These are phyloP conservation scores for Ustilago esculenta DNA, from an alignment of 1,284 basidiomycete genomes.

Conservation along the genomic window DNA sequence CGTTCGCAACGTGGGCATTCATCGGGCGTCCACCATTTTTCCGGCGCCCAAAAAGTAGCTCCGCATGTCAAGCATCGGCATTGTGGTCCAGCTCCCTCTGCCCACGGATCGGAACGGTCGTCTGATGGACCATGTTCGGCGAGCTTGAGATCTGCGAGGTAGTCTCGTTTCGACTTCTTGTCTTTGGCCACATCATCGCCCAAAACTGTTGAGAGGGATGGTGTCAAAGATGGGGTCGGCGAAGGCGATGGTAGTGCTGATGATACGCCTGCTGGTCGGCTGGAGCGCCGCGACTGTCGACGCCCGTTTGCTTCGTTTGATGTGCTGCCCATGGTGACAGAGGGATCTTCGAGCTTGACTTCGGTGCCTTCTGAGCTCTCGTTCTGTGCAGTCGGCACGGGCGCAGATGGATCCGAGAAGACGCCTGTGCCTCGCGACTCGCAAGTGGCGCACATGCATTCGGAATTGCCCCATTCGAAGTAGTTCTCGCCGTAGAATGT, in stretches of 20 bases:
- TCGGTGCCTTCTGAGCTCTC: slow-evolving; percentile 15
- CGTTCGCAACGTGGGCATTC: slow-evolving; percentile 65
- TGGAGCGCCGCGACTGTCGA: slow-evolving; percentile 32
- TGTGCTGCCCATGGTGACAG: slow-evolving; percentile 6
- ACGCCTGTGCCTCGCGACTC: slow-evolving; percentile 78
- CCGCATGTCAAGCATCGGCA: slow-evolving; percentile 63
- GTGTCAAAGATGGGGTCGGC: slow-evolving; percentile 38
- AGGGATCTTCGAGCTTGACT: slow-evolving; percentile 25
- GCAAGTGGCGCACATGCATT: slow-evolving; percentile 89
- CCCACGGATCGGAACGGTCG: slow-evolving; percentile 47
- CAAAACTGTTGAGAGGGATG: slow-evolving; percentile 15
- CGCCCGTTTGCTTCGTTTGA: slow-evolving; percentile 30
- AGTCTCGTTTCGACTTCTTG: slow-evolving; percentile 39
- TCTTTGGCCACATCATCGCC: slow-evolving; percentile 29
- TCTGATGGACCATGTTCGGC: slow-evolving; percentile 48
- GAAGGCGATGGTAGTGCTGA: slow-evolving; percentile 41
- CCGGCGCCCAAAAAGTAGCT: slow-evolving; percentile 59
- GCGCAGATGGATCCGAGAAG: slow-evolving; percentile 41
- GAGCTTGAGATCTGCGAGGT: slow-evolving; percentile 40
- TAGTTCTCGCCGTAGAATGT: slow-evolving; percentile 68
- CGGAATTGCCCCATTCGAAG: slow-evolving; percentile 85
- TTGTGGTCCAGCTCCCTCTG: slow-evolving; percentile 45
- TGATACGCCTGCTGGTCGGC: slow-evolving; percentile 22
- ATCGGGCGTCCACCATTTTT: slow-evolving; percentile 66
- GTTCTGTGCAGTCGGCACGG: neutral